Evolutionary conservation across 1,284 basidiomycete species (phyloP), one percentile per base, ranked within the genome.

Genomic region (Leccinum solheimii): DNA sequence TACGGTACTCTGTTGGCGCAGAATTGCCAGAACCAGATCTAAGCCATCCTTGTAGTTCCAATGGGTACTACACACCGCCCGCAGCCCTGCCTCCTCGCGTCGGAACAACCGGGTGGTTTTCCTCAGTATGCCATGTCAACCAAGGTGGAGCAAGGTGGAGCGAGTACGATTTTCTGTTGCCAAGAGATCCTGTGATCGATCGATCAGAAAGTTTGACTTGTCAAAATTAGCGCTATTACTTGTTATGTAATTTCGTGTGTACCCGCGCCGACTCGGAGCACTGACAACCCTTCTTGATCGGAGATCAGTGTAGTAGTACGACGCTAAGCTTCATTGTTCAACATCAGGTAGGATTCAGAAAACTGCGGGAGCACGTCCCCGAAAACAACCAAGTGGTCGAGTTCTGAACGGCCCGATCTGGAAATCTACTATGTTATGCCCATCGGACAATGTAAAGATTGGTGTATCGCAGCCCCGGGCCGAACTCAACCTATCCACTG

Each of bases 251-350:
- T 10, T 6, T 3, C n/a, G 14, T 13, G 3, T 13, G 7, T 23
- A 27, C 2, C 13, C 14, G 26, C 27, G 16, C 27, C 26, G 23
- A 26, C 27, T 27, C 27, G 27, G 27, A 30, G 30, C 30, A 30
- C 30, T 30, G 30, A 30, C 51, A 52, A 21, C 52, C 52, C 52
- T 34, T 34, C 52, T 4, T 53, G 52, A 53, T 53, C 52, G 52
- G 52, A 21, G 11, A 53, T 27, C 50, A 52, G 14, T 11, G 34
- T 14, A 34, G 32, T 43, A 19, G 10, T 21, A 13, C 11, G 13
- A 50, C 14, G 36, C 7, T 13, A 32, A 32, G 30, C 30, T 45
- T 30, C 26, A n/a, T 65, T 53, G 27, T 65, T 57, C 27, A 13
- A n/a, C 5, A 23, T 23, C 59, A 2, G n/a, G 62, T 30, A 48